These are phyloP conservation scores for Piloderma croceum DNA, from an alignment of 768 basidiomycete species.

Conservation along the genomic window DNA sequence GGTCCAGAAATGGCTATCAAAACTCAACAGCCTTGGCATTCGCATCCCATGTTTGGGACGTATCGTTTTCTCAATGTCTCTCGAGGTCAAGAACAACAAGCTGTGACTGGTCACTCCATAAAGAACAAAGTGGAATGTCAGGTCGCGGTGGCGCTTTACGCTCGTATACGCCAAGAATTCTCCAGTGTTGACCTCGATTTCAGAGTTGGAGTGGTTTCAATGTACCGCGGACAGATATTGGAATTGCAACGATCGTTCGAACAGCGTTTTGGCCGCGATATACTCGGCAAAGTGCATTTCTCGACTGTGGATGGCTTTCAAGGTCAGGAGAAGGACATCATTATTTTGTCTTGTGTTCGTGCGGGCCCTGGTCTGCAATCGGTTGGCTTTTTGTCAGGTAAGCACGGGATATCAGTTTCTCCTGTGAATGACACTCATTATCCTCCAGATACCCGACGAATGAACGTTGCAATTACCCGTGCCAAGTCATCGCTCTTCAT, in stretches of 20 bases:
- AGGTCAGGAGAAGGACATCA: conserved; percentile 97
- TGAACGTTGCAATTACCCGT: conserved; percentile 99
- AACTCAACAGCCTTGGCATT: conserved; percentile 85
- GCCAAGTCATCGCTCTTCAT: conserved; percentile 93
- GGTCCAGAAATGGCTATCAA: conserved; percentile 85
- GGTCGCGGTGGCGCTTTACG: conserved; percentile 73
- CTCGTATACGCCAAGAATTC: conserved; percentile 63
- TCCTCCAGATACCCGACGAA: conserved; percentile 62
- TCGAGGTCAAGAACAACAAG: conserved; percentile 55
- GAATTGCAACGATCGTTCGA: conserved; percentile 71
- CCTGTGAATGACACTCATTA: conserved; percentile 1
- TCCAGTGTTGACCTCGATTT: conserved; percentile 45
- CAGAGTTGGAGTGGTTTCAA: conserved; percentile 73
- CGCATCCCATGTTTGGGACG: conserved; percentile 65
- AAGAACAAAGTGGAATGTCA: conserved; percentile 71
- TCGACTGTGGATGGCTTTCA: conserved; percentile 99
- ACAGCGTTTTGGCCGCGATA: conserved; percentile 62
- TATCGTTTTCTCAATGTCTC: conserved; percentile 88
- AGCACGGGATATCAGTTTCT: conserved; percentile 8
- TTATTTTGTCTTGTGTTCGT: conserved; percentile 95
- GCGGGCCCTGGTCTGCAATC: conserved; percentile 78
- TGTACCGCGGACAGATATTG: conserved; percentile 87
- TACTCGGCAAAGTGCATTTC: conserved; percentile 77
- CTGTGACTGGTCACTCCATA: conserved; percentile 59
- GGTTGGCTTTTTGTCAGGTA: conserved; percentile 87